Evolutionary conservation across 306 rosid species (phyloP), one percentile per base, ranked within the genome.

Genomic region (Cucumis cinereus): DNA sequence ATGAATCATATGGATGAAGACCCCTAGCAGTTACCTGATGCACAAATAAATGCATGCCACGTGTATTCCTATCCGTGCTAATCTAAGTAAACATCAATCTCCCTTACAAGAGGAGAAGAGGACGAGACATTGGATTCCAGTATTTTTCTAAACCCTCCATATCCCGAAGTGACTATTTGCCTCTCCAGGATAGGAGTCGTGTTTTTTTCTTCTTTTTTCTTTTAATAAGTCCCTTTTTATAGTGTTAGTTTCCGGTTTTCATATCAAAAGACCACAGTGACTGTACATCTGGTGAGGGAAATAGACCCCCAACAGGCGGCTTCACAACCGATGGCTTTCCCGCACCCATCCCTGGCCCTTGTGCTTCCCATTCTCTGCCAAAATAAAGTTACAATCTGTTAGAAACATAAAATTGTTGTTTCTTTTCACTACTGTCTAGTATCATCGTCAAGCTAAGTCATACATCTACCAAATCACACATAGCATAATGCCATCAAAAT

Each of bases 191-290:
- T 6, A 49, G 60, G 61, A 72, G 76, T 50, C 17, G 41, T 71
- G 35, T 45, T 71, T 69, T 69, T 16, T 45, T 4, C 6, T 62
- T 17, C 1, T 3, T 33, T 63, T 56, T 56, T 24, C 13, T 58
- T 58, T 11, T 28, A 60, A 60, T 12, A 71, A 47, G 75, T 45
- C 58, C 23, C 75, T 71, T 69, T 70, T 47, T 72, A 49, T 72
- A 72, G 60, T 26, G 76, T 72, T 72, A 52, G 61, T 72, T 52
- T 72, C 76, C 43, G 1, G 76, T 72, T 19, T 72, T 72, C 76
- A 72, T 72, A 89, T 85, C 90, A 79, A 92, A 94, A 77, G 87
- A 89, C 98, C 98, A 92, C 80, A 81, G 89, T 43, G 98, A 89
- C 90, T 95, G 92, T 89, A 88, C 97, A 90, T 90, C 92, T 28